Evolutionary conservation across 2,329 filamentous ascomycete species (phyloP), one percentile per base, ranked within the genome.

Genomic region (Zalaria sp.): DNA sequence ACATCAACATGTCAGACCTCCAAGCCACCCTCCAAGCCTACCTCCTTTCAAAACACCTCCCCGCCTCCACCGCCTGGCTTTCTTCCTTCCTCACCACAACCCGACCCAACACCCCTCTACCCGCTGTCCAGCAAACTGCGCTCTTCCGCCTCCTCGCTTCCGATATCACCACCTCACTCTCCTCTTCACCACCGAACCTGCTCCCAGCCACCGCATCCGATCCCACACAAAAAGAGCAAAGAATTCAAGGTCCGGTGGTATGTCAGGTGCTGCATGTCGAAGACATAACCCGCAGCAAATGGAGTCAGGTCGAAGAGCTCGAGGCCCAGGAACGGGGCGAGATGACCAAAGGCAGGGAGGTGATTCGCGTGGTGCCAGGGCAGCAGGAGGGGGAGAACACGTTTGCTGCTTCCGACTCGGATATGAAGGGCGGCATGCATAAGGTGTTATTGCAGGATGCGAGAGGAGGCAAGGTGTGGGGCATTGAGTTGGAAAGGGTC

Each of bases 181-280:
- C 53, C 29, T 67, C 11, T 47, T 61, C 46, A 45, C 57, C 39
- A 40, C 58, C 5, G 1, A 63, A 75, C 18, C 51, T 66, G 5
- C 66, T 87, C 3, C 83, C 87, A 0, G 43, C 60, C 0, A 69
- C 73, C 47, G 61, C 79, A n/a, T 61, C 67, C 38, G 66, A 75
- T 48, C 66, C 72, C 0, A 61, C 65, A 3, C 59, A 71, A 6
- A 68, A 72, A 47, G 75, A 84, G 44, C 60, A 65, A 3, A 64
- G 61, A 0, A 64, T 96, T 0, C 46, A 64, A 0, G 69, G 69
- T 1, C 74, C 84, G 28, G 68, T 89, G 1, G 68, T 81, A 3
- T 80, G 91, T 1, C 91, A 96, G 59, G 75, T 96, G 1, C 65
- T 94, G 1, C 87, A 93, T 52, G 69, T 96, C 5, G 81, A 93